Conservation (phyloP, 768 basidiomycete genomes). For the Russula earlei region DNA sequence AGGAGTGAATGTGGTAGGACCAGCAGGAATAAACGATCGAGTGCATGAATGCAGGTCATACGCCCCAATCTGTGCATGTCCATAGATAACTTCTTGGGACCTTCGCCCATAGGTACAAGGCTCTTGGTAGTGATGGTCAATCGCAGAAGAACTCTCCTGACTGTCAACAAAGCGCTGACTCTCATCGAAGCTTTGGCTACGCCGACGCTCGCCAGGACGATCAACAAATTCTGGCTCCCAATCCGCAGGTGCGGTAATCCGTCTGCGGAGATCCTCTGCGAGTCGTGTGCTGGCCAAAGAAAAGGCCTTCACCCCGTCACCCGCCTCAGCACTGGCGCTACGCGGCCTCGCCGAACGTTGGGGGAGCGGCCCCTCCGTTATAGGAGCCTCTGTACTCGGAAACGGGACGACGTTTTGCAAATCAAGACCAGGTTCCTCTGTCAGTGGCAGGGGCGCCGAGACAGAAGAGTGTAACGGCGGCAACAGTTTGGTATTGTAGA, state of each 20-base stretch:
- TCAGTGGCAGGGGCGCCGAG: background rate
- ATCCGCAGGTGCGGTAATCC: conserved; percentile 10
- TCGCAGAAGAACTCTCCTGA: background rate
- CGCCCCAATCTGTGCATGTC: background rate
- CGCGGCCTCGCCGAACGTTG: conserved; percentile 13
- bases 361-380: background rate
- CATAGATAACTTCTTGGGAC: background rate
- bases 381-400: conserved; percentile 3
- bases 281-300: conserved; percentile 14
- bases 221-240: conserved; percentile 10
- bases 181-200: conserved; percentile 18
- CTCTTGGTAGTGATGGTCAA: background rate
- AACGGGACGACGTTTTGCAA: conserved; percentile 14
- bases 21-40: conserved; percentile 15
- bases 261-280: conserved; percentile 16
- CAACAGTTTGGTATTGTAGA: conserved; percentile 14
- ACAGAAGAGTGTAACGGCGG: background rate
- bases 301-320: conserved; percentile 21
- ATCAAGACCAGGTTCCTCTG: background rate
- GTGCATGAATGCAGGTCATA: conserved; percentile 5
- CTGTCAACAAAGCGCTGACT: background rate
- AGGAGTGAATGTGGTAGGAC: conserved; percentile 10
- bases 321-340: conserved; percentile 20
- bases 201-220: conserved; percentile 16
- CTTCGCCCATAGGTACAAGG: background rate